Base-by-base conservation (phyloP, 345 rosid species). In the Camelina neglecta region DNA sequence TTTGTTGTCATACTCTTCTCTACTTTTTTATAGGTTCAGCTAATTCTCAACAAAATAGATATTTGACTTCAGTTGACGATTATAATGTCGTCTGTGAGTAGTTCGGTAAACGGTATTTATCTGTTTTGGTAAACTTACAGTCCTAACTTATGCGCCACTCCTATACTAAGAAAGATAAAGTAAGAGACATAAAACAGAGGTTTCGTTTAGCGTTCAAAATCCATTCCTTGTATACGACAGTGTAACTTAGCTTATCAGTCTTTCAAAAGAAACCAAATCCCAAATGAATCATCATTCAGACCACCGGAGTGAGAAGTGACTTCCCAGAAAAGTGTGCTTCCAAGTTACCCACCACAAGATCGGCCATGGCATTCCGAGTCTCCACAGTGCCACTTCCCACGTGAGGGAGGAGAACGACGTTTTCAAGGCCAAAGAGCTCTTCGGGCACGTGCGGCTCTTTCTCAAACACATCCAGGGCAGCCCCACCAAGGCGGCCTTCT, bases 331-430 rank as follows among this genome's bases (percentile, higher is more conserved):
- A 86, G 21, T 83, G 85, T 0, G 90, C 90, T 75, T 81, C 88
- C 79, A 86, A 61, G 79, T 84, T 86, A 44, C 78, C 75, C 0
- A 86, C n/a, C 29, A 84, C 87, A 71, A 86, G 79, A 64, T 86
- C 87, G 5, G 90, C 88, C 90, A 87, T 82, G 48, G 49, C 81
- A 69, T 72, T 77, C 23, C 84, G 72, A 41, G 88, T 82, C 71
- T 87, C 90, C 59, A 80, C 81, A 2, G 86, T 85, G 72, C 59
- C 93, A 72, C 85, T 86, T 65, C 87, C 96, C 10, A 86, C 84
- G 29, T 89, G 96, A 64, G 93, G 93, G 76, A 79, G 71, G 9
- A 89, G 88, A 45, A 91, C 88, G 41, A 87, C 89, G 66, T 87
- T 91, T n/a, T 82, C 85, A 21, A 89, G 88, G 71, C 74, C 76